A percentile compares a stretch with the other conserved stretches of the same genome.
Evolutionary conservation across 2,329 filamentous ascomycete genomes (phyloP).

Genomic region (Stenocarpella maydis): DNA sequence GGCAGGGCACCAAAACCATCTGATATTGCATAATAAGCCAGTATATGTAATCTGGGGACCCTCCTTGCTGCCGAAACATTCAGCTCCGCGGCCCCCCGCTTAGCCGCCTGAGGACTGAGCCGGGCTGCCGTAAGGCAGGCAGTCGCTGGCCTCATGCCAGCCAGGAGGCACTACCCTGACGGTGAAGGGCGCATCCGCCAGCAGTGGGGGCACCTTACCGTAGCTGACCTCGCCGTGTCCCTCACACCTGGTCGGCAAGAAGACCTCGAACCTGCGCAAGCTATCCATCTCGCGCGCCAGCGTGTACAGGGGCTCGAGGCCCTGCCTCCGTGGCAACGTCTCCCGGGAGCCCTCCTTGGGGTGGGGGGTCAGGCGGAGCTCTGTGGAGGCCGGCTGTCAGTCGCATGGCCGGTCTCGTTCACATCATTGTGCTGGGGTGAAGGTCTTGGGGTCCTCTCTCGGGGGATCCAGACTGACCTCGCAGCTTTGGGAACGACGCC

Average conservation of each 20-base stretch:
- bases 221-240: not conserved
- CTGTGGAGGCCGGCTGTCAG: not conserved
- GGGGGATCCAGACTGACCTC: not conserved
- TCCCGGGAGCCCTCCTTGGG: not conserved
- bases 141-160: conserved; percentile 1
- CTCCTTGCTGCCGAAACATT: not conserved
- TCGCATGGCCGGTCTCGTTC: not conserved
- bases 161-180: conserved; percentile 15
- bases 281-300: not conserved
- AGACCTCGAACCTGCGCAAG: conserved; percentile 23
- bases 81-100: not conserved
- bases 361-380: conserved; percentile 21
- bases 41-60: too few relatives aligned
- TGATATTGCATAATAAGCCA: too few relatives aligned
- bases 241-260: not conserved
- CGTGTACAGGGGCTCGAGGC: conserved; percentile 1
- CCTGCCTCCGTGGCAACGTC: not conserved
- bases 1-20: too few relatives aligned
- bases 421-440: not conserved
- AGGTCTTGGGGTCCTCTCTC: too few relatives aligned
- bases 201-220: not conserved
- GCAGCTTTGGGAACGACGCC: not conserved
- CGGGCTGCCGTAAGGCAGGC: not conserved
- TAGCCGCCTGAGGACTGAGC: not conserved
- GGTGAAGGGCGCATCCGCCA: conserved; percentile 9